A percentile compares a stretch with the other conserved stretches of the same genome.
Evolutionary conservation across 805 yeast species (phyloP).

Genomic region (Hermanozyma aechmeae): DNA sequence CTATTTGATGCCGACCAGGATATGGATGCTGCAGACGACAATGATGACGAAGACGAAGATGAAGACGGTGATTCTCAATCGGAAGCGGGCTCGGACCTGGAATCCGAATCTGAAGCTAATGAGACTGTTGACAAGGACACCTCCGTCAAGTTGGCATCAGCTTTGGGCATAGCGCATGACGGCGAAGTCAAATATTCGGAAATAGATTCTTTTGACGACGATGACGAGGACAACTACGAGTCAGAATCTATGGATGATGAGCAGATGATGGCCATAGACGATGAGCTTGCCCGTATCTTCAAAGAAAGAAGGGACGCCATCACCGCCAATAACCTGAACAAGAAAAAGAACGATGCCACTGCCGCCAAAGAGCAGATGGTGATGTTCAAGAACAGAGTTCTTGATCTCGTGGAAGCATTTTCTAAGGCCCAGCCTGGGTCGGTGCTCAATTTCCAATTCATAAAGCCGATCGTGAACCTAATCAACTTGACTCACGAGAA

Average conservation of each 20-base stretch:
- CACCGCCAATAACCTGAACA: conserved; percentile 41
- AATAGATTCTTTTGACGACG: conserved; percentile 28
- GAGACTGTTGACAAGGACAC: conserved; percentile 33
- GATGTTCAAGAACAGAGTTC: conserved; percentile 65
- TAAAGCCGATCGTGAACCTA: conserved; percentile 50
- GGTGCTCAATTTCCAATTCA: conserved; percentile 30
- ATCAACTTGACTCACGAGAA: conserved; percentile 63
- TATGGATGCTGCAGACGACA: conserved; percentile 15
- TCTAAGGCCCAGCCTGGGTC: conserved; percentile 36
- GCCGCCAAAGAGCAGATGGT: conserved; percentile 76
- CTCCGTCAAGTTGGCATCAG: conserved; percentile 58
- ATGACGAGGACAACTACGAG: conserved; percentile 56
- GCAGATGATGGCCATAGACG: conserved; percentile 91
- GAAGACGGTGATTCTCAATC: conserved; percentile 8
- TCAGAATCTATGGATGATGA: conserved; percentile 82
- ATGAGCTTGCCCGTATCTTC: conserved; percentile 73
- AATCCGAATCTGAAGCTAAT: conserved; percentile 5
- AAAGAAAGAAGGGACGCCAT: conserved; percentile 70
- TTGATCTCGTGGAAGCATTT: conserved; percentile 69
- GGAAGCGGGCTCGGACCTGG: conserved; percentile 5
- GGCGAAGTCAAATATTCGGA: conserved; percentile 39
- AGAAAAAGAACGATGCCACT: conserved; percentile 61
- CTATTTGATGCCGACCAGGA: conserved; percentile 57
- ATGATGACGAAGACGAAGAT: conserved; percentile 14
- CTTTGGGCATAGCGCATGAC: conserved; percentile 51